These are phyloP conservation scores for Pythium inflatum DNA, from an alignment of 352 stramenopile species.

Conservation along the genomic window DNA sequence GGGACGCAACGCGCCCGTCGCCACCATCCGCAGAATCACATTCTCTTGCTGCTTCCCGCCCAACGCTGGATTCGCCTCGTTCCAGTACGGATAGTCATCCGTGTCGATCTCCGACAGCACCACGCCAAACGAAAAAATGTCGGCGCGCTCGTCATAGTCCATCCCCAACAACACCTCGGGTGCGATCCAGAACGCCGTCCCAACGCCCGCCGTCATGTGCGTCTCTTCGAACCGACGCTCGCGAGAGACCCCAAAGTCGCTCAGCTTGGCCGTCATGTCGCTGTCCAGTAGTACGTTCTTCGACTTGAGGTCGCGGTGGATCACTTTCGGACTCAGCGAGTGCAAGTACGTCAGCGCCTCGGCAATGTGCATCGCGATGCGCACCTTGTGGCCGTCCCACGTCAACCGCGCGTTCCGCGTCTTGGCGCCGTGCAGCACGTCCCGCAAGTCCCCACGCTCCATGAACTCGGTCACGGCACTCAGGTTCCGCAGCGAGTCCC, in stretches of 20 bases:
- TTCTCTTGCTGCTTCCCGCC: not conserved
- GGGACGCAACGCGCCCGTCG: constrained; percentile 51
- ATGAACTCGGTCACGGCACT: constrained; percentile 72
- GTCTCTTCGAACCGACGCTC: constrained; percentile 10
- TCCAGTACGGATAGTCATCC: constrained; percentile 26
- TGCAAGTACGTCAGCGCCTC: constrained; percentile 63
- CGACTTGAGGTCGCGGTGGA: constrained; percentile 41
- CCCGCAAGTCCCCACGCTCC: constrained; percentile 63
- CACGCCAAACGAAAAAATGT: constrained; percentile 29
- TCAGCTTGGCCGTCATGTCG: constrained; percentile 30
- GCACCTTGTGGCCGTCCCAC: constrained; percentile 58
- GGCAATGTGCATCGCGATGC: constrained; percentile 58
- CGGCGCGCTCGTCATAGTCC: constrained; percentile 19
- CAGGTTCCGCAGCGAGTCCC: constrained; percentile 58
- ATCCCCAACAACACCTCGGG: constrained; percentile 21
- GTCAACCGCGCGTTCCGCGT: constrained; percentile 36
- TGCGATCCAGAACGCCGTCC: constrained; percentile 28
- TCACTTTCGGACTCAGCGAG: constrained; percentile 49
- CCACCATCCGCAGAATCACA: constrained; percentile 29
- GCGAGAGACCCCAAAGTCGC: constrained; percentile 32
- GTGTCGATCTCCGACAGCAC: constrained; percentile 27
- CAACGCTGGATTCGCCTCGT: not conserved
- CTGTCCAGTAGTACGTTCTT: constrained; percentile 31
- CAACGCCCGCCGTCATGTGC: constrained; percentile 21
- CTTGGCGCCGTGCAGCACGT: constrained; percentile 52